phyloP scores from a whole-genome alignment of 1,284 basidiomycete species.

The Naganishia sp. region DNA sequence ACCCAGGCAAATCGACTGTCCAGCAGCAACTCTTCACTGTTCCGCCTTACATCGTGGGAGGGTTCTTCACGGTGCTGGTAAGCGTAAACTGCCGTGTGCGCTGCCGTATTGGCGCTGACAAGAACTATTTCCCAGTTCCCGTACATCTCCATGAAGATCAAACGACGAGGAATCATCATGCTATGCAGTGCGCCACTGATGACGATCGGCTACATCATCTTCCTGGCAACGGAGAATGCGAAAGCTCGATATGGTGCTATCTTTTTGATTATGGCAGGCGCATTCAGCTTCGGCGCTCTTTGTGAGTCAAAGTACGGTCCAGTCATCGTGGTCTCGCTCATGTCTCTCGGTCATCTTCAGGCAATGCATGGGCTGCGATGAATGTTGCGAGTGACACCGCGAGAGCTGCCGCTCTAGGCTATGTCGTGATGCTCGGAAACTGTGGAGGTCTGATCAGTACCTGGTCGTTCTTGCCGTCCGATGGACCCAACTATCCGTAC shows the following conservation, averaged over 20 bases:
- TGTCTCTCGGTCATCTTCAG: background rate
- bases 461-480: conserved; percentile 37
- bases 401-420: conserved; percentile 25
- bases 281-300: conserved; percentile 28
- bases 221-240: conserved; percentile 36
- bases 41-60: conserved; percentile 48
- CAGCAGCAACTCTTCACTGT: conserved; percentile 50
- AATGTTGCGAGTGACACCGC: conserved; percentile 31
- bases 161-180: conserved; percentile 41
- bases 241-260: conserved; percentile 31
- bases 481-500: conserved; percentile 36
- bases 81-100: background rate
- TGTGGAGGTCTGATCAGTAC: conserved; percentile 39
- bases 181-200: conserved; percentile 43
- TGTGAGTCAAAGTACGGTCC: conserved; percentile 2
- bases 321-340: background rate
- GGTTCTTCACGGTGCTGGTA: conserved; percentile 37
- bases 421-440: conserved; percentile 31
- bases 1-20: conserved; percentile 46
- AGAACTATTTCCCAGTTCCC: conserved; percentile 15
- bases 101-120: background rate
- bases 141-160: conserved; percentile 43
- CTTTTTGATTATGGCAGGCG: conserved; percentile 32
- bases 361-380: conserved; percentile 29
- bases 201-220: conserved; percentile 46